Conservation (phyloP, 2,329 filamentous ascomycete genomes). For the Botryotinia globosa region DNA sequence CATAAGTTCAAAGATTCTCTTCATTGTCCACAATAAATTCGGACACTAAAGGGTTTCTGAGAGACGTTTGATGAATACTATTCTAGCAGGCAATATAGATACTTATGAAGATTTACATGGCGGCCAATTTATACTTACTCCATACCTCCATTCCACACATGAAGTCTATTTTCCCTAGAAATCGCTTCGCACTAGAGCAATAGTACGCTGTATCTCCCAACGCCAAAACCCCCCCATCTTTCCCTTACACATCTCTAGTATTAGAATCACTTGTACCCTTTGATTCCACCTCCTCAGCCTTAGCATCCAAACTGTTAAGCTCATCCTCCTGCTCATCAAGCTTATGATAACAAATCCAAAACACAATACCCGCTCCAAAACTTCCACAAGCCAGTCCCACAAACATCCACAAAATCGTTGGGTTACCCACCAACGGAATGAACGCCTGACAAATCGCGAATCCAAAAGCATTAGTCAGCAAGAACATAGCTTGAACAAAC, state of each 20-base stretch:
- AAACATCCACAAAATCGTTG: slow-evolving; percentile 43
- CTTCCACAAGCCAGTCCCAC: slow-evolving; percentile 26
- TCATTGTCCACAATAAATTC: neutral
- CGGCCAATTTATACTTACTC: too few relatives aligned
- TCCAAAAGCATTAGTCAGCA: slow-evolving; percentile 62
- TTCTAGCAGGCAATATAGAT: neutral
- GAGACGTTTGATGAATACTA: neutral
- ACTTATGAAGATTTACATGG: neutral
- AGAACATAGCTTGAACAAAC: slow-evolving; percentile 65
- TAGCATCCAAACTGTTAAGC: slow-evolving; percentile 30
- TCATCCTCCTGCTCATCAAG: slow-evolving; percentile 31
- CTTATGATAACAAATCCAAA: slow-evolving; percentile 28
- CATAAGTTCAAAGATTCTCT: rapidly evolving
- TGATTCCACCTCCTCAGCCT: slow-evolving; percentile 25
- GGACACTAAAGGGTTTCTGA: too few relatives aligned
- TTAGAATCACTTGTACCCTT: slow-evolving; percentile 14
- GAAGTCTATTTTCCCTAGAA: too few relatives aligned
- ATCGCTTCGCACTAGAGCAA: neutral
- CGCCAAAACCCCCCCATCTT: too few relatives aligned
- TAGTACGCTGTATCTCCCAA: neutral
- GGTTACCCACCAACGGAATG: slow-evolving; percentile 44
- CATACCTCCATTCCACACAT: neutral
- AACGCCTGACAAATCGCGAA: slow-evolving; percentile 49
- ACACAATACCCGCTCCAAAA: slow-evolving; percentile 25
- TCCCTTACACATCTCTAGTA: neutral